Conservation (phyloP, 768 basidiomycete genomes). For the Lactarius pseudohatsudake region DNA sequence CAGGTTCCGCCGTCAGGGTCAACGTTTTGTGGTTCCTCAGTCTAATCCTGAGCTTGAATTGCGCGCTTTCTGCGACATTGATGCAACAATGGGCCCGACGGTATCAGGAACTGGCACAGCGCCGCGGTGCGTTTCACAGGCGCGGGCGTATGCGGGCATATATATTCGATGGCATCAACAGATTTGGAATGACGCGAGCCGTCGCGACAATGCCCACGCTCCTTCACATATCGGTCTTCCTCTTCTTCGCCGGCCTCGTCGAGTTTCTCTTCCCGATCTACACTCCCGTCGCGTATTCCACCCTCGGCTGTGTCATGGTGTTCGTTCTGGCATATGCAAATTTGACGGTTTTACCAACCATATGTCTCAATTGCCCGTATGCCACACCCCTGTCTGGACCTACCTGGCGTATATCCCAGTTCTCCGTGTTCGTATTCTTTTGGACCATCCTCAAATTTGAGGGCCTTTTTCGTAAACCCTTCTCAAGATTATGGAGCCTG, state of each 20-base stretch:
- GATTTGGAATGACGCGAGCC: background rate
- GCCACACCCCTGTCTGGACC: conserved; percentile 10
- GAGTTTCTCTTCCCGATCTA: conserved; percentile 13
- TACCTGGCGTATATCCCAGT: background rate
- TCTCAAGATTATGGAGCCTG: too few species aligned
- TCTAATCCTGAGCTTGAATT: conserved; percentile 7
- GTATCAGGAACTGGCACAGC: background rate
- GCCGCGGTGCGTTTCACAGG: background rate
- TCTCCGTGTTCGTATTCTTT: background rate
- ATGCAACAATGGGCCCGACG: conserved; percentile 15
- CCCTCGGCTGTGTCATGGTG: background rate
- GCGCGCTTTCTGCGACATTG: conserved; percentile 17
- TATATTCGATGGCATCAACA: background rate
- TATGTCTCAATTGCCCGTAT: conserved; percentile 8
- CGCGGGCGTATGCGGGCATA: background rate
- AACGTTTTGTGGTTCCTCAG: conserved; percentile 24
- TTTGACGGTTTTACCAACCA: too few species aligned
- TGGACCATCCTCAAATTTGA: too few species aligned
- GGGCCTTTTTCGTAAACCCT: too few species aligned
- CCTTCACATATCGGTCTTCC: conserved; percentile 8
- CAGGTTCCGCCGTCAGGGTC: background rate
- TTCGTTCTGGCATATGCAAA: background rate
- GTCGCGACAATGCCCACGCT: conserved; percentile 6
- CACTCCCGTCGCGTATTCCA: background rate
- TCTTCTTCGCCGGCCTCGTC: conserved; percentile 21